Conservation (phyloP, 768 basidiomycete species). For the Naganishia vishniacii region DNA sequence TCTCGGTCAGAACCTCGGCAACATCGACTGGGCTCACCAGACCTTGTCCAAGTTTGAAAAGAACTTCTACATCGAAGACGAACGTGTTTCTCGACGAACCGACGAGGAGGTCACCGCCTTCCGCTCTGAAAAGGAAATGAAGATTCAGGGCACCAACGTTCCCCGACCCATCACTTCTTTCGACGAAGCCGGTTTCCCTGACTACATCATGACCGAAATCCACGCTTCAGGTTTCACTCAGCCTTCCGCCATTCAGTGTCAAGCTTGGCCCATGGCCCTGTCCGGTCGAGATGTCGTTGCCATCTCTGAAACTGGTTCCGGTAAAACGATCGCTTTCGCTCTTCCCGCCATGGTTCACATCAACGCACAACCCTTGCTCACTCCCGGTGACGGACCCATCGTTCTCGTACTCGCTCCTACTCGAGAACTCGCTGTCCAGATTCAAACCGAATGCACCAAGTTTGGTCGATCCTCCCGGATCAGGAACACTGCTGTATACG, state of each 20-base stretch:
- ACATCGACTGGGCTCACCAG: constrained; percentile 74
- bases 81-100: constrained; percentile 66
- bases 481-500: constrained; percentile 97
- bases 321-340: constrained; percentile 97
- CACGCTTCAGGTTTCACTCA: constrained; percentile 83
- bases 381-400: constrained; percentile 94
- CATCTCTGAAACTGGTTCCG: constrained; percentile 96
- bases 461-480: constrained; percentile 87
- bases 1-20: constrained; percentile 73
- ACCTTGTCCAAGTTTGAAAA: constrained; percentile 86
- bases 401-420: constrained; percentile 95
- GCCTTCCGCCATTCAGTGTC: constrained; percentile 95
- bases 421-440: constrained; percentile 96
- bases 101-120: constrained; percentile 88
- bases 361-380: constrained; percentile 92
- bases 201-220: constrained; percentile 90
- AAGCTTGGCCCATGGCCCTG: constrained; percentile 98
- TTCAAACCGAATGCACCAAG: constrained; percentile 96
- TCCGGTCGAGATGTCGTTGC: constrained; percentile 84
- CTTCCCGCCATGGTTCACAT: constrained; percentile 99
- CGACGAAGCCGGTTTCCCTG: constrained; percentile 92
- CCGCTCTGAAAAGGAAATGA: constrained; percentile 75
- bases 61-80: constrained; percentile 73
- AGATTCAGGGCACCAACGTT: constrained; percentile 81
- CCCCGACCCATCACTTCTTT: constrained; percentile 86